Evolutionary conservation across 2,329 filamentous ascomycete species (phyloP), one percentile per base, ranked within the genome.

Genomic region (Pseudogymnoascus sp.): DNA sequence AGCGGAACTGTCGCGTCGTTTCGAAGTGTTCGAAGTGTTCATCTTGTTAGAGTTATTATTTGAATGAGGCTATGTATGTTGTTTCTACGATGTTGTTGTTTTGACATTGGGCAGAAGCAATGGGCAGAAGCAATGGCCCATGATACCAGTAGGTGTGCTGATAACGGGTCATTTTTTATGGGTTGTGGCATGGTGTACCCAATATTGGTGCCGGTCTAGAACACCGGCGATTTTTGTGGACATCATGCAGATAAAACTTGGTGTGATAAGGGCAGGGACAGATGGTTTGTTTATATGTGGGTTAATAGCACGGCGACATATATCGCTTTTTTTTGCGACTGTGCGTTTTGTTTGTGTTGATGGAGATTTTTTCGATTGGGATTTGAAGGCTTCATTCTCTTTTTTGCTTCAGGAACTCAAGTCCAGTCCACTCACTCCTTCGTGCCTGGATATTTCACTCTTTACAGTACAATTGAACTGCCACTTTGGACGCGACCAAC

Each of bases 211-310:
- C 47, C 28, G 47, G 9, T 8, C 39, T 18, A 33, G 47, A 53
- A 53, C 47, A 53, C 6, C 6, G 25, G 9, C 47, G 15, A 53
- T 53, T 12, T 33, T 53, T 53, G 47, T 53, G 47, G 47, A 28
- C 47, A 18, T 4, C 20, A 47, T 33, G 47, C 47, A 53, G 28
- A 33, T 53, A 53, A 33, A 53, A 53, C 9, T 14, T 33, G 47
- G 28, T 53, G 47, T 33, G 47, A 53, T 53, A 53, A 53, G 47
- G 47, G 47, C 30, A 43, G 39, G 20, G 39, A 53, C 15, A 33
- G 47, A 15, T 53, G 28, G 47, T 53, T 53, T 53, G 47, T 53
- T 53, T 53, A 53, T 33, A 53, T 25, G 47, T 53, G 47, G 47
- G 47, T 53, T 53, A 33, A 33, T 53, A 53, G 43, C 14, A 53